phyloP scores from a whole-genome alignment of 176 grass and related monocot genomes.

The Triticum urartu region DNA sequence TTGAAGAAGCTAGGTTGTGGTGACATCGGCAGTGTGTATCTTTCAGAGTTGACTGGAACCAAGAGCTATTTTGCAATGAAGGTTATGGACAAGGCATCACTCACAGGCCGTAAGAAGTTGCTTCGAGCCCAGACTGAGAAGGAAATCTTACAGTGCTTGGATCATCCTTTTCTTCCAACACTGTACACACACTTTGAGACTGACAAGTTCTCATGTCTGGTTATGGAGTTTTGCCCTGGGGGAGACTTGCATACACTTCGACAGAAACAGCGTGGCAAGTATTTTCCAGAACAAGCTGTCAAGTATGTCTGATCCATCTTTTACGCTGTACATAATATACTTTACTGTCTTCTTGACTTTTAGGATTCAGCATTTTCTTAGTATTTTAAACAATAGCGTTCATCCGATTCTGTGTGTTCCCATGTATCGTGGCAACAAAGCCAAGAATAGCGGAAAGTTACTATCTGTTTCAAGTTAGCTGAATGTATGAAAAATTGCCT shows the following conservation, averaged over 20 bases:
- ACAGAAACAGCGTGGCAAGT: conserved; percentile 73
- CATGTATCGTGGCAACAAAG: neutral
- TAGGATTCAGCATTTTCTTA: conserved; percentile 2
- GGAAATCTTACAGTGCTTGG: conserved; percentile 70
- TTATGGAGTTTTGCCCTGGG: conserved; percentile 84
- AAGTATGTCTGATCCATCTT: conserved; percentile 57
- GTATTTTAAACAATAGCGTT: neutral
- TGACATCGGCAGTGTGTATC: conserved; percentile 86
- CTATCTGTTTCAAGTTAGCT: neutral
- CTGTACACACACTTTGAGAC: conserved; percentile 86
- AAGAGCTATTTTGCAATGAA: conserved; percentile 88
- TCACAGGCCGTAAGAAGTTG: conserved; percentile 72
- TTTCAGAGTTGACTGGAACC: conserved; percentile 71
- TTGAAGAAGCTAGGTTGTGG: conserved; percentile 74
- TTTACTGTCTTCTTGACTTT: neutral
- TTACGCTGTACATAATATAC: neutral
- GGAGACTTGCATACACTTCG: conserved; percentile 76
- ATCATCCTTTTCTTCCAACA: conserved; percentile 82
- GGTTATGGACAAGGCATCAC: conserved; percentile 76
- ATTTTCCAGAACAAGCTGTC: conserved; percentile 81
- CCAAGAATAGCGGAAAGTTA: neutral
- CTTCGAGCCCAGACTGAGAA: conserved; percentile 81
- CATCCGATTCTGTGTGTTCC: neutral
- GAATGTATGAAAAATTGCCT: neutral
- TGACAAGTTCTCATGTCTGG: conserved; percentile 82